phyloP scores from a whole-genome alignment of 2,329 filamentous ascomycete genomes.

The Alternaria metachromatica region DNA sequence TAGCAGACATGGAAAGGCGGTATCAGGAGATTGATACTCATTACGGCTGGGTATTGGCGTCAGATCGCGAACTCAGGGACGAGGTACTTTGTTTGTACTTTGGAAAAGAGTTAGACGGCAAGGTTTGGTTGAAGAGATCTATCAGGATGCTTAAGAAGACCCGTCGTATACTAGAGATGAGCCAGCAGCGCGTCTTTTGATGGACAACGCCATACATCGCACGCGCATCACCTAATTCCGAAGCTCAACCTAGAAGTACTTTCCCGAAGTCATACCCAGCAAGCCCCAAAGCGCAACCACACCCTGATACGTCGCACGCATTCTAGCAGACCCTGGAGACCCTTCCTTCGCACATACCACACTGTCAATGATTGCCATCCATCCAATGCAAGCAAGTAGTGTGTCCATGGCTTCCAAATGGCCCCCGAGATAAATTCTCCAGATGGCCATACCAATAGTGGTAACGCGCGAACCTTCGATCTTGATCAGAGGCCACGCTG shows the following conservation, averaged over 20 bases:
- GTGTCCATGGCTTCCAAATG: constrained; percentile 29
- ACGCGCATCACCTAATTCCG: background rate
- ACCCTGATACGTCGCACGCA: constrained; percentile 12
- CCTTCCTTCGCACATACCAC: constrained; percentile 21
- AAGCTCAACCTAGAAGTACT: constrained; percentile 13
- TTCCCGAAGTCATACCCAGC: constrained; percentile 26
- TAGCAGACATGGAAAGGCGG: background rate
- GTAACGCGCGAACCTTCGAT: background rate
- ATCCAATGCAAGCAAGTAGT: constrained; percentile 20
- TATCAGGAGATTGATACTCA: constrained; percentile 5
- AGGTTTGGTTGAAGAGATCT: background rate
- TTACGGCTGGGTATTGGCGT: constrained; percentile 15
- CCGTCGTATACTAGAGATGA: background rate
- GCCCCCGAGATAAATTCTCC: constrained; percentile 20
- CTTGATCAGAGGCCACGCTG: background rate
- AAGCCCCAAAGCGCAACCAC: constrained; percentile 25
- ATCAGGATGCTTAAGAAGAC: background rate
- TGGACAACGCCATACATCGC: background rate
- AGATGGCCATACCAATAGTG: background rate
- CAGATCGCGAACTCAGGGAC: background rate
- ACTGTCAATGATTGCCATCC: constrained; percentile 24
- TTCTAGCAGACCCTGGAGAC: constrained; percentile 11
- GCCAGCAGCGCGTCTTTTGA: background rate
- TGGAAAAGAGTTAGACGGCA: background rate
- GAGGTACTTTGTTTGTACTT: background rate